Evolutionary conservation across 495 filamentous ascomycete genomes (phyloP).

Genomic region (Lentithecium fluviatile): DNA sequence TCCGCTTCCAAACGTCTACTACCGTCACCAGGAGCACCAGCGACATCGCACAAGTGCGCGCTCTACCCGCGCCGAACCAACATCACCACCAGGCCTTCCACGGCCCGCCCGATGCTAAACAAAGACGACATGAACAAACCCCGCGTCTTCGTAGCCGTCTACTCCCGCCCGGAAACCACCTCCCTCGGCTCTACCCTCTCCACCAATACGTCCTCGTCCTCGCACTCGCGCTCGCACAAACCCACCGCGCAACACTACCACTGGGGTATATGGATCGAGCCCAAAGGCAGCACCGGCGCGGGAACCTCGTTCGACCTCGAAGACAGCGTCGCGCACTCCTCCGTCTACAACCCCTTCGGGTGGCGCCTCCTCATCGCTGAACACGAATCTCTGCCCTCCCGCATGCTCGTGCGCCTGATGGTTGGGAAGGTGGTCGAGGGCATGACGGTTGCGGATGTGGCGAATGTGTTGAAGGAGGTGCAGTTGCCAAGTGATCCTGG

Average conservation of each 20-base stretch:
- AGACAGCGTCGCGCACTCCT: neutral
- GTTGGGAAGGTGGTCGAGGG: slow-evolving; percentile 21
- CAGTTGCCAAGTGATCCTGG: slow-evolving; percentile 10
- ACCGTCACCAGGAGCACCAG: no score
- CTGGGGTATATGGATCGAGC: slow-evolving; percentile 24
- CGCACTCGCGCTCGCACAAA: no score
- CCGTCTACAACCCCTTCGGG: slow-evolving; percentile 5
- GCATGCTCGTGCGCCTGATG: slow-evolving; percentile 18
- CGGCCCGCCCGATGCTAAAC: neutral
- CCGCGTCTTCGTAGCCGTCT: slow-evolving; percentile 34
- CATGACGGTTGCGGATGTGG: slow-evolving; percentile 3
- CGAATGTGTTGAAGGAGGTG: neutral
- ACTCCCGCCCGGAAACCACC: neutral
- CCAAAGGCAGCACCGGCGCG: slow-evolving; percentile 12
- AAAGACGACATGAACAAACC: slow-evolving; percentile 1
- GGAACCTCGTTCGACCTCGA: slow-evolving; percentile 12
- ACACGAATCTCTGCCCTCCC: neutral
- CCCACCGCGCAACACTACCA: slow-evolving; percentile 47
- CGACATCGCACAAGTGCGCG: no score
- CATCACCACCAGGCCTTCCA: neutral
- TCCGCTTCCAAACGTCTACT: no score
- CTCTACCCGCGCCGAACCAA: no score
- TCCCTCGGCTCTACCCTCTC: slow-evolving; percentile 46
- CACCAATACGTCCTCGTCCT: slow-evolving; percentile 40
- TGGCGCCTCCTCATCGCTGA: slow-evolving; percentile 8